Conservation (phyloP, 805 yeast genomes). For the Lachancea meyersii region DNA sequence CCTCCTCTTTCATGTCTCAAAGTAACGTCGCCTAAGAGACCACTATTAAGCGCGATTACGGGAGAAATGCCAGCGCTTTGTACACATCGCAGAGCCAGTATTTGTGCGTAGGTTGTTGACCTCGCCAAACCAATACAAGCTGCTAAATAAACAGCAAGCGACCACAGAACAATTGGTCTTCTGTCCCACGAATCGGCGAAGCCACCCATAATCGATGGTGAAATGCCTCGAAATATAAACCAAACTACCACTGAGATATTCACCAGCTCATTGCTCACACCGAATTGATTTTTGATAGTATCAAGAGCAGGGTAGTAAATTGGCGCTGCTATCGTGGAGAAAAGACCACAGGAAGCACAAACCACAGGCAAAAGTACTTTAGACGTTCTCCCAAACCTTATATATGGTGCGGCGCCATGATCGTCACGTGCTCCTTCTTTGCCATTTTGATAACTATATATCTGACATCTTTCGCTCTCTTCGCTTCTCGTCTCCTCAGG, state of each 20-base stretch:
- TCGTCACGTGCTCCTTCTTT: neutral
- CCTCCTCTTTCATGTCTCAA: slow-evolving; percentile 65
- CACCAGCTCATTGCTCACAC: slow-evolving; percentile 48
- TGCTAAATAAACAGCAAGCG: slow-evolving; percentile 49
- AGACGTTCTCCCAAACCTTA: neutral
- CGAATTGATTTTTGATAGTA: slow-evolving; percentile 47
- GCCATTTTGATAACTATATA: no score
- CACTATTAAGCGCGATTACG: slow-evolving; percentile 60
- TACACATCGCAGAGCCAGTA: slow-evolving; percentile 59
- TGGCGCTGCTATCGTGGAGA: slow-evolving; percentile 69
- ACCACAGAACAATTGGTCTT: slow-evolving; percentile 54
- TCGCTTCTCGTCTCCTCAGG: no score
- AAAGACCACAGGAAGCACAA: slow-evolving; percentile 46
- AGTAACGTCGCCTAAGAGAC: slow-evolving; percentile 69
- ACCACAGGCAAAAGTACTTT: slow-evolving; percentile 6
- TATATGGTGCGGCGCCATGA: neutral
- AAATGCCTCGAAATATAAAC: slow-evolving; percentile 65
- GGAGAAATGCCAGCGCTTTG: slow-evolving; percentile 78
- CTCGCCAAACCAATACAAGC: slow-evolving; percentile 64
- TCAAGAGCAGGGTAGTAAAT: slow-evolving; percentile 79
- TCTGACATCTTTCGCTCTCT: no score
- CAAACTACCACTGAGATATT: slow-evolving; percentile 74
- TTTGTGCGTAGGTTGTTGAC: slow-evolving; percentile 48
- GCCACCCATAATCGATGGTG: slow-evolving; percentile 64
- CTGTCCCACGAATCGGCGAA: slow-evolving; percentile 69